phyloP scores from a whole-genome alignment of 371 early-diverging fungal species.

The Circinella umbellata region DNA sequence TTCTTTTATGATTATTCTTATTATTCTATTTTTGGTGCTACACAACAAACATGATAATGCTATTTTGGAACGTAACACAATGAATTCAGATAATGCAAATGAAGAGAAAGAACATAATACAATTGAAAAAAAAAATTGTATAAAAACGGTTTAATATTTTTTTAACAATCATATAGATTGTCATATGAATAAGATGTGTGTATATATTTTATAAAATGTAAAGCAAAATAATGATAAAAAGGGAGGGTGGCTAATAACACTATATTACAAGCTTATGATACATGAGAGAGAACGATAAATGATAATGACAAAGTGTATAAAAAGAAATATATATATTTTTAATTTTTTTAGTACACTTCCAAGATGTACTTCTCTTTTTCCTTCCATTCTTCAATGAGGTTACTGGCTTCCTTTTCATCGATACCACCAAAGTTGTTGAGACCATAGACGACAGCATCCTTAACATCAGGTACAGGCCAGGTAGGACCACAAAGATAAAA shows the following conservation, averaged over 20 bases:
- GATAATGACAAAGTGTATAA: background rate
- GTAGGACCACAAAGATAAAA: constrained; percentile 96
- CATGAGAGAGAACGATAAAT: background rate
- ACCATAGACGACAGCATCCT: constrained; percentile 85
- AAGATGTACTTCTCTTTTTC: constrained; percentile 90
- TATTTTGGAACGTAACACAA: no score
- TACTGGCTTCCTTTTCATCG: constrained; percentile 66
- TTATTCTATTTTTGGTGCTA: no score
- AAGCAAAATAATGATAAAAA: no score
- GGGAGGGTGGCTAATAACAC: background rate
- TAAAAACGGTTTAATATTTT: no score
- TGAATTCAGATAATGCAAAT: no score
- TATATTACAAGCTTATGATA: background rate
- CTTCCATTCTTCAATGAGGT: constrained; percentile 86
- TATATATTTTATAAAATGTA: no score
- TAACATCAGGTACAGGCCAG: constrained; percentile 94
- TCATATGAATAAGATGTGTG: no score
- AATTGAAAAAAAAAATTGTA: no score
- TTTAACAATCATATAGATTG: no score
- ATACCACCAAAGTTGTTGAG: constrained; percentile 69
- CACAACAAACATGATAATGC: no score
- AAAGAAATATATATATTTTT: background rate
- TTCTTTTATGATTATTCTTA: no score
- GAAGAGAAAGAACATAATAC: no score
- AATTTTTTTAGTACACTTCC: constrained; percentile 78